Evolutionary conservation across 495 filamentous ascomycete genomes (phyloP), one percentile per base, ranked within the genome.

Genomic region (Hypoxylon trugodes): DNA sequence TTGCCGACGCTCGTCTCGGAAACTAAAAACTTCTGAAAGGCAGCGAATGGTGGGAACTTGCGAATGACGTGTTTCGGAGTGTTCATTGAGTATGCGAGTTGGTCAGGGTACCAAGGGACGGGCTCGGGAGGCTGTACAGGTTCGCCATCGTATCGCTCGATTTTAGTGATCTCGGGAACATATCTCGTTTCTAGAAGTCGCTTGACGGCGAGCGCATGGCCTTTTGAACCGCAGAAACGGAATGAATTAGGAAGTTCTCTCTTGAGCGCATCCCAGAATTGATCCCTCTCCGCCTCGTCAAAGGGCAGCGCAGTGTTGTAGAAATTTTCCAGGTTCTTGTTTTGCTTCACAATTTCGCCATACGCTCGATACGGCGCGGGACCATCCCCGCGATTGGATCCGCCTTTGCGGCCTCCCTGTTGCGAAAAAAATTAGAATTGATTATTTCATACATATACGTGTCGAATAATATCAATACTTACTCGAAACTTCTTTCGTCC

Each of bases 11-110:
- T 92, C 8, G 95, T 97, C 80, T 98, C 95, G 21, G 93, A 93
- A 18, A 98, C 95, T n/a, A 98, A 79, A 81, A 96, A 98, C 72
- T 95, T 96, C 75, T 98, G 95, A 75, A 98, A 98, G 12, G 89
- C 89, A 40, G 91, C 86, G 73, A 98, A 98, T 1, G 96, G 96
- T 4, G 89, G 84, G 73, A 95, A 96, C 59, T 90, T 91, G 51
- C 96, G 88, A 65, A 98, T 81, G 53, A 97, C 88, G 57, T 95
- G 89, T 79, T 98, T 98, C 13, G 95, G 92, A 5, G 92, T 96
- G 16, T 92, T 96, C 91, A 98, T 97, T 55, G 84, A 89, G 90
- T 94, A 98, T 16, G 94, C 96, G 55, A 98, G 86, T 63, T 89
- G 82, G 65, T 98, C 93, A 13, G 95, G 95, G 74, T 94, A 98